Conservation (phyloP, 805 yeast genomes). For the Teunomyces atbi region DNA sequence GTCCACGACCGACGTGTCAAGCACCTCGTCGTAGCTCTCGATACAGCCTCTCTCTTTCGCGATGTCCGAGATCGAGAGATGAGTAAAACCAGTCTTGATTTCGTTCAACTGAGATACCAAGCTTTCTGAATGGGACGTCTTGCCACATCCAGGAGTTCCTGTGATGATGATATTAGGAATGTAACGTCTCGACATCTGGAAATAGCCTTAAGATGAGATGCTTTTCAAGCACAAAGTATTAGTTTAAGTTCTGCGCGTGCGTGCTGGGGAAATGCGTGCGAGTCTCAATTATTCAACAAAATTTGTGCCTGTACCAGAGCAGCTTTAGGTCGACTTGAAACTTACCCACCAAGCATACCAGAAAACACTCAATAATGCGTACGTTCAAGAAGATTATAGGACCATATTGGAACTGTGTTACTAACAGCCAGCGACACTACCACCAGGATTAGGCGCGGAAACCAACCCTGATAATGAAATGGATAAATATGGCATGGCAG, state of each 20-base stretch:
- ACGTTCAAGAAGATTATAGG: background rate
- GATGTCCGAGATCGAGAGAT: constrained; percentile 71
- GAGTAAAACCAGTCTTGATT: constrained; percentile 35
- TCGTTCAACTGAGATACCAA: constrained; percentile 49
- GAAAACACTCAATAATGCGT: constrained; percentile 1
- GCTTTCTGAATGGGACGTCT: constrained; percentile 69
- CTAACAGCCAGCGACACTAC: constrained; percentile 21
- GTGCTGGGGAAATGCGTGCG: background rate
- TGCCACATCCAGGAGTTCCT: constrained; percentile 95
- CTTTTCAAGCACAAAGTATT: background rate
- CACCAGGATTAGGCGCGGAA: constrained; percentile 9
- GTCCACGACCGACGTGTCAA: constrained; percentile 87
- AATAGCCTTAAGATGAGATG: background rate
- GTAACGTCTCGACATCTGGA: constrained; percentile 30
- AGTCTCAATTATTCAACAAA: background rate
- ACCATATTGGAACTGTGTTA: background rate
- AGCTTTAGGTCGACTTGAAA: background rate
- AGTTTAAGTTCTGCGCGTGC: background rate
- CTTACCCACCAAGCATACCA: background rate
- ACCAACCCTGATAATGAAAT: constrained; percentile 36
- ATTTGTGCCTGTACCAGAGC: background rate
- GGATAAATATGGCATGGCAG: constrained; percentile 67
- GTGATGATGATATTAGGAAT: constrained; percentile 82
- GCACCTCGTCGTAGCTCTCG: constrained; percentile 80
- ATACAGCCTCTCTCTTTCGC: constrained; percentile 77